phyloP scores from a whole-genome alignment of 1,284 basidiomycete genomes.

The Malassezia sympodialis region DNA sequence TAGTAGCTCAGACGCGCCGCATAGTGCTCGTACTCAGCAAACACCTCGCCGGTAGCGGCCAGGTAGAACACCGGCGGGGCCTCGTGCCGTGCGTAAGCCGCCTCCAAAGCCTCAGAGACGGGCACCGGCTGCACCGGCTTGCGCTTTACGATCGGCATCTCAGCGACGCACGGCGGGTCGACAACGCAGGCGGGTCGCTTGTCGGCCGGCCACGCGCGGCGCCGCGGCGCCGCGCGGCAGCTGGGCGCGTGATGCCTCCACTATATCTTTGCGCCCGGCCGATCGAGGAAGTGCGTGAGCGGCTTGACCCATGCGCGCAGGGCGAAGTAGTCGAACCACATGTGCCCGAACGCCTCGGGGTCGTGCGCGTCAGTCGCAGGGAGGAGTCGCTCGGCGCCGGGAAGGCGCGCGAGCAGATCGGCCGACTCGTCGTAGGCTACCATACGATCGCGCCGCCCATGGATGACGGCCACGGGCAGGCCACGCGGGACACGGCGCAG shows the following conservation, averaged over 20 bases:
- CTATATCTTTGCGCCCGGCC: slow-evolving; percentile 5
- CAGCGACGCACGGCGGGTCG: not conserved
- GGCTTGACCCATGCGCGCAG: slow-evolving; percentile 11
- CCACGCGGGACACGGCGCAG: slow-evolving; percentile 21
- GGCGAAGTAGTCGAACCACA: slow-evolving; percentile 36
- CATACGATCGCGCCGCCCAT: slow-evolving; percentile 38
- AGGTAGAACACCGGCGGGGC: slow-evolving; percentile 44
- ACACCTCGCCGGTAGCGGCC: slow-evolving; percentile 41
- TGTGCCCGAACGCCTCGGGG: slow-evolving; percentile 13
- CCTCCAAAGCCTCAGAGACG: slow-evolving; percentile 21
- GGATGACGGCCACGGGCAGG: slow-evolving; percentile 27
- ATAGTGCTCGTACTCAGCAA: slow-evolving; percentile 56
- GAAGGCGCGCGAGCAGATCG: slow-evolving; percentile 20
- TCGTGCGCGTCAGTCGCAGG: slow-evolving; percentile 1
- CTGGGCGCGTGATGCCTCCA: slow-evolving; percentile 5
- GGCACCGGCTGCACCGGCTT: slow-evolving; percentile 36
- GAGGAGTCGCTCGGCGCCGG: slow-evolving; percentile 22
- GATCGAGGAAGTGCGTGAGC: slow-evolving; percentile 10
- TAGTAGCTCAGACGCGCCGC: slow-evolving; percentile 85
- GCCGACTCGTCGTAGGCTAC: slow-evolving; percentile 31
- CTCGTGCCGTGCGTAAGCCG: slow-evolving; percentile 19
- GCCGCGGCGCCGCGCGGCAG: not conserved
- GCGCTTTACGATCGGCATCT: slow-evolving; percentile 43
- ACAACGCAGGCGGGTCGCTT: not conserved
- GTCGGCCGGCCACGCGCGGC: slow-evolving; percentile 1